These are phyloP conservation scores for Scheffersomyces lignicola DNA, from an alignment of 1,139 yeast species.

Conservation along the genomic window DNA sequence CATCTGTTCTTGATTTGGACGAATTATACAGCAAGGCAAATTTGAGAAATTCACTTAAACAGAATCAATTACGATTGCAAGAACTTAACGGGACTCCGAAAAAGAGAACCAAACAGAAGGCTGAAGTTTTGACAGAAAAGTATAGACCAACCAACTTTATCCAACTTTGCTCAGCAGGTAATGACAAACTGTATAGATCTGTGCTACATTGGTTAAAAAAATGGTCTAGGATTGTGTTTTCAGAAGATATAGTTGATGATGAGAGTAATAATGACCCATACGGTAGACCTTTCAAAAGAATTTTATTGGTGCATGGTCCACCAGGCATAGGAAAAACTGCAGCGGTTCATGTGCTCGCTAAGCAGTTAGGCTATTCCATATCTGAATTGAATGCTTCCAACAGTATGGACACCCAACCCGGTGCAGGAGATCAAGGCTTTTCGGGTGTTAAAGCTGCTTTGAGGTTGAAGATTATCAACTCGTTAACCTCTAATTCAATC, in stretches of 20 bases:
- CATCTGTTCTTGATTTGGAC: conserved; percentile 31
- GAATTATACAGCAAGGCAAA: conserved; percentile 28
- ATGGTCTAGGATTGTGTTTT: conserved; percentile 75
- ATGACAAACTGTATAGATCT: conserved; percentile 72
- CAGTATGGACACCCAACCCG: conserved; percentile 41
- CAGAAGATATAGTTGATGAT: conserved; percentile 27
- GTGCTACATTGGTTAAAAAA: conserved; percentile 77
- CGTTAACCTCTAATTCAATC: conserved; percentile 65
- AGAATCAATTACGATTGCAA: conserved; percentile 15
- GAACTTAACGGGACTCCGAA: conserved; percentile 1
- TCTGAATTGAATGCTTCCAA: conserved; percentile 92
- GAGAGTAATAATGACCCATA: conserved; percentile 47
- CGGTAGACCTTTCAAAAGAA: conserved; percentile 69
- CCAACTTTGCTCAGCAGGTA: conserved; percentile 67
- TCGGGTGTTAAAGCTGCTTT: conserved; percentile 21
- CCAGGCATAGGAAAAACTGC: conserved; percentile 97
- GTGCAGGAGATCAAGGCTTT: conserved; percentile 16
- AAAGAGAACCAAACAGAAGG: conserved; percentile 2
- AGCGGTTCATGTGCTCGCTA: conserved; percentile 80
- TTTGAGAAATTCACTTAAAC: conserved; percentile 22
- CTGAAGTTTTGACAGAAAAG: conserved; percentile 73
- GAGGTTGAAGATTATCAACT: conserved; percentile 59
- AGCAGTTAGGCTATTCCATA: conserved; percentile 76
- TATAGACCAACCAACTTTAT: conserved; percentile 75
- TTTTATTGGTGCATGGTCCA: conserved; percentile 83